A percentile compares a stretch with the other conserved stretches of the same genome.
phyloP scores from a whole-genome alignment of 148 eudicot genomes.

The Cornus suecica region DNA sequence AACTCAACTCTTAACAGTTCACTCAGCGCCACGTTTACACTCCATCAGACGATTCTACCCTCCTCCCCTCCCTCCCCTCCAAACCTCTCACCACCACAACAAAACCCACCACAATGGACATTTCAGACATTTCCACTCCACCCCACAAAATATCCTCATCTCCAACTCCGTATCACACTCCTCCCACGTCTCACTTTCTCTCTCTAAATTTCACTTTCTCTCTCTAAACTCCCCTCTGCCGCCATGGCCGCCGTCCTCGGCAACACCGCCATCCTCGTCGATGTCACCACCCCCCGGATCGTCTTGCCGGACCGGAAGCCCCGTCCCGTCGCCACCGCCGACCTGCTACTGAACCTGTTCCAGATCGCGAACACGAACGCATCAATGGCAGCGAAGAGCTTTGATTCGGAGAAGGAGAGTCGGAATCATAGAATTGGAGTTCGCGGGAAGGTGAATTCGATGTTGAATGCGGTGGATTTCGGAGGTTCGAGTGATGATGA shows the following conservation, averaged over 20 bases:
- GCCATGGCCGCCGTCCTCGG: slow-evolving; percentile 68
- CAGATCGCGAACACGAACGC: not conserved
- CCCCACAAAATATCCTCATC: not conserved
- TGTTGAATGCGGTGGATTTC: slow-evolving; percentile 47
- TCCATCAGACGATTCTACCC: slow-evolving; percentile 5
- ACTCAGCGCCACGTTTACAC: not conserved
- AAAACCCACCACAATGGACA: not conserved
- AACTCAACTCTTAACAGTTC: not conserved
- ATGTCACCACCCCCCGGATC: slow-evolving; percentile 39
- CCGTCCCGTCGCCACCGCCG: slow-evolving; percentile 54
- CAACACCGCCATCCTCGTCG: slow-evolving; percentile 52
- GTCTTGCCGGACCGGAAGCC: slow-evolving; percentile 37
- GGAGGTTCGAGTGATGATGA: slow-evolving; percentile 63
- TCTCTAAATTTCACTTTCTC: slow-evolving; percentile 5
- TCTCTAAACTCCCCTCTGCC: slow-evolving; percentile 16
- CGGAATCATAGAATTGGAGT: slow-evolving; percentile 21
- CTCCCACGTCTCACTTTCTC: not conserved
- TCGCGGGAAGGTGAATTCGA: slow-evolving; percentile 46
- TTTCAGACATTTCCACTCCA: slow-evolving; percentile 1
- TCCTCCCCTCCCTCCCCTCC: not conserved
- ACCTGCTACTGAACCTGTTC: slow-evolving; percentile 47
- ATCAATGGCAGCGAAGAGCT: slow-evolving; percentile 11
- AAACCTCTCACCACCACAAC: not conserved
- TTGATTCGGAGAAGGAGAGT: slow-evolving; percentile 29
- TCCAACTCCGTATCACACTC: not conserved